These are phyloP conservation scores for Pilobolus umbonatus DNA, from an alignment of 192 early-diverging fungal genomes.

Conservation along the genomic window DNA sequence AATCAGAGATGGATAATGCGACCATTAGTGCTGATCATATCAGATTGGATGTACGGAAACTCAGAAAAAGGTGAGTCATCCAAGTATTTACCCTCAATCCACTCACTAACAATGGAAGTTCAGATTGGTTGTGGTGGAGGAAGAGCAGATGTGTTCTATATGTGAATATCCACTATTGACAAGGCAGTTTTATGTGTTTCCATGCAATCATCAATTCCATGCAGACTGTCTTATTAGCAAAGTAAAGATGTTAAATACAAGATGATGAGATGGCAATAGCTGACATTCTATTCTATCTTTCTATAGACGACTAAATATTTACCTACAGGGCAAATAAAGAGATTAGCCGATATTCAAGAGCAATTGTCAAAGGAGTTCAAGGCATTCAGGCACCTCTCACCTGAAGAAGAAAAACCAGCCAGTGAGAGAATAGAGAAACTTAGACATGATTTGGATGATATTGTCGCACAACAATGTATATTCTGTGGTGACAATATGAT, in stretches of 20 bases:
- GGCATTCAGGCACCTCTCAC: constrained; percentile 12
- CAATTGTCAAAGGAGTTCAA: constrained; percentile 44
- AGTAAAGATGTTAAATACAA: constrained; percentile 41
- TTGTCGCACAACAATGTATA: constrained; percentile 81
- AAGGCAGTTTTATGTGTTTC: constrained; percentile 93
- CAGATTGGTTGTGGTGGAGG: constrained; percentile 60
- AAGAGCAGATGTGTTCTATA: constrained; percentile 68
- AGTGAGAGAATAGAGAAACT: constrained; percentile 40
- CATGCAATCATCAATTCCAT: constrained; percentile 93
- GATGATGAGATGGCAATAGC: background rate
- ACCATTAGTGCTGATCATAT: constrained; percentile 88
- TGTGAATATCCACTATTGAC: constrained; percentile 78
- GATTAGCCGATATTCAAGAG: constrained; percentile 56
- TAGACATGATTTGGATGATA: constrained; percentile 63
- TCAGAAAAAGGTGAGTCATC: constrained; percentile 68
- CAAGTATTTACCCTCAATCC: background rate
- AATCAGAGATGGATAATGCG: constrained; percentile 92
- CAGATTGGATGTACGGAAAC: constrained; percentile 77
- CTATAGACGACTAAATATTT: constrained; percentile 41
- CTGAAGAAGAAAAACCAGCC: constrained; percentile 43
- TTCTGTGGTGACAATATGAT: constrained; percentile 95
- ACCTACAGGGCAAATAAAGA: constrained; percentile 40
- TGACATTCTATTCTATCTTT: constrained; percentile 14
- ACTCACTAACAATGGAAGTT: background rate
- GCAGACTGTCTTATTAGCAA: constrained; percentile 81